Conservation (phyloP, 164 flowering plant genomes). For the Chimonanthus salicifolius region DNA sequence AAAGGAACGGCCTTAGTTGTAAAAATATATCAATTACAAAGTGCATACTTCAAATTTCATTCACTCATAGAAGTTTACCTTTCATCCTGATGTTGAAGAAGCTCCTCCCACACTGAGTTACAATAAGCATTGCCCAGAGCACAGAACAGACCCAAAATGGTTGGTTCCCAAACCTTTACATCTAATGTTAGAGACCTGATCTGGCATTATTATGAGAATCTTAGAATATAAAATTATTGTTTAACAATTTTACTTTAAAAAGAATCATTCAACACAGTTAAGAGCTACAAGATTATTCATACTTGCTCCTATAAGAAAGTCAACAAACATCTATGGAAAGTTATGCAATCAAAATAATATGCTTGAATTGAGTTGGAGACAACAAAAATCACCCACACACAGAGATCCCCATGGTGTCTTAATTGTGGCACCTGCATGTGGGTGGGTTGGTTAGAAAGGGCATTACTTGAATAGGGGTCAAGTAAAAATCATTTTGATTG, state of each 20-base stretch:
- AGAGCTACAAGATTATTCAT: not conserved
- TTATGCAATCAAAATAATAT: no score
- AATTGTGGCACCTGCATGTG: no score
- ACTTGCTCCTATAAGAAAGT: not conserved
- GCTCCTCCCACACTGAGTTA: constrained; percentile 90
- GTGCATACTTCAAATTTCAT: constrained; percentile 2
- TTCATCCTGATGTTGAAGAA: constrained; percentile 39
- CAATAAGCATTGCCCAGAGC: constrained; percentile 72
- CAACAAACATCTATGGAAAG: no score
- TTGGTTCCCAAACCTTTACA: constrained; percentile 94
- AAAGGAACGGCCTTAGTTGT: not conserved
- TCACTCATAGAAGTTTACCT: constrained; percentile 28
- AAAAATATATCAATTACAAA: constrained; percentile 4
- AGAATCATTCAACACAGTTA: not conserved
- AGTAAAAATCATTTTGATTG: no score
- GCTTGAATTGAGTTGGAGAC: no score
- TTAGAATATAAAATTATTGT: not conserved
- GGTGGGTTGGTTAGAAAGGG: no score
- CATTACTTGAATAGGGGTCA: no score
- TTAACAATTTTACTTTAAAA: not conserved
- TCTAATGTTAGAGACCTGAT: constrained; percentile 85
- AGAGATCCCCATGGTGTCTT: no score
- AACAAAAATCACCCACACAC: no score
- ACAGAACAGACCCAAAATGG: constrained; percentile 65
- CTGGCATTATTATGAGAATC: constrained; percentile 35